phyloP scores from a whole-genome alignment of 2,329 filamentous ascomycete genomes.

The Chaetomium olivaceum region DNA sequence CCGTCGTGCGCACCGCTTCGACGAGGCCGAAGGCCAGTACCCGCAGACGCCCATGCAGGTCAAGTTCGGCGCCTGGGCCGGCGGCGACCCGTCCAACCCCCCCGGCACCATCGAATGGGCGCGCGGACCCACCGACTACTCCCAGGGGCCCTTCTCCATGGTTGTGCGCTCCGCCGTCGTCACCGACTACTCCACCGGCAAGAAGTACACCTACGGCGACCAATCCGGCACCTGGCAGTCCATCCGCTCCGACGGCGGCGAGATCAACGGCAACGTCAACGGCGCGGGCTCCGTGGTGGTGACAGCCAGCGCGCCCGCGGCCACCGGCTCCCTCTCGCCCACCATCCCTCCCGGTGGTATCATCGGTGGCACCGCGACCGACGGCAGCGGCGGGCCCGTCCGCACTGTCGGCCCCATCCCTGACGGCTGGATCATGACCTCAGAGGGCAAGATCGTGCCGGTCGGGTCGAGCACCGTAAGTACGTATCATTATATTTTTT shows the following conservation, averaged over 20 bases:
- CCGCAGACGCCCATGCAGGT: slow-evolving; percentile 95
- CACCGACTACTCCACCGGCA: slow-evolving; percentile 91
- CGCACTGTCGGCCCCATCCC: slow-evolving; percentile 59
- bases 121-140: slow-evolving; percentile 80
- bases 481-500: slow-evolving; percentile 21
- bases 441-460: slow-evolving; percentile 76
- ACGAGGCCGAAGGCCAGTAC: slow-evolving; percentile 75
- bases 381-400: slow-evolving; percentile 52
- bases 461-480: slow-evolving; percentile 51
- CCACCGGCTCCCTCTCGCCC: slow-evolving; percentile 61
- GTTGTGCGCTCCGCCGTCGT: slow-evolving; percentile 72
- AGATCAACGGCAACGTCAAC: slow-evolving; percentile 68
- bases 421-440: slow-evolving; percentile 76
- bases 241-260: slow-evolving; percentile 77
- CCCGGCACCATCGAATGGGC: slow-evolving; percentile 89
- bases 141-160: slow-evolving; percentile 83
- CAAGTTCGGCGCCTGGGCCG: slow-evolving; percentile 89
- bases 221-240: slow-evolving; percentile 76
- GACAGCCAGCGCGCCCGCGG: slow-evolving; percentile 61
- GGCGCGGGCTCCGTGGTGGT: slow-evolving; percentile 53
- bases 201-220: slow-evolving; percentile 79
- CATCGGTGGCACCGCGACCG: slow-evolving; percentile 58
- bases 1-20: slow-evolving; percentile 69
- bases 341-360: slow-evolving; percentile 72
- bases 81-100: slow-evolving; percentile 79